Conservation (phyloP, 257 asterid species). For the Dorcoceras hygrometricum region DNA sequence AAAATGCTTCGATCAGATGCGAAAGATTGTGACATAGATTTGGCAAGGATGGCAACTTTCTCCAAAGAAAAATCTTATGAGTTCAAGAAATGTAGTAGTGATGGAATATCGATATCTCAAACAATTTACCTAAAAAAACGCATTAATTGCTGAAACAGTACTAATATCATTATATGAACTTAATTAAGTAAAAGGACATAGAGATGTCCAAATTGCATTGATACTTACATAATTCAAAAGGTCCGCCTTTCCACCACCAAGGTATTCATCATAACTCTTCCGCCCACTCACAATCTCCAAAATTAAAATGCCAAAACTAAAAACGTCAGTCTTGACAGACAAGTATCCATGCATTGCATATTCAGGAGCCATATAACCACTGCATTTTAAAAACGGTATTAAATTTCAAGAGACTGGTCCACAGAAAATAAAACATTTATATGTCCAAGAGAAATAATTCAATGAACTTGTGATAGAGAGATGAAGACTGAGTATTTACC, state of each 20-base stretch:
- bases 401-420: conserved; percentile 14
- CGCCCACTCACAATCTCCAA: conserved; percentile 86
- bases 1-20: too few species aligned
- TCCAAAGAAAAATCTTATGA: background rate
- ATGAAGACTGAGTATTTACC: conserved; percentile 39
- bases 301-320: conserved; percentile 75
- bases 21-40: too few species aligned
- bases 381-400: conserved; percentile 31
- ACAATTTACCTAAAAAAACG: background rate
- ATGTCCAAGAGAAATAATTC: background rate
- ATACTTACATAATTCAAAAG: conserved; percentile 68
- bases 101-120: too few species aligned
- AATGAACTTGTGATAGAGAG: conserved; percentile 9
- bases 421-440: background rate
- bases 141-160: background rate
- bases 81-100: too few species aligned
- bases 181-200: conserved; percentile 9
- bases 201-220: background rate
- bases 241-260: conserved; percentile 60
- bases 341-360: conserved; percentile 75
- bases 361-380: conserved; percentile 96
- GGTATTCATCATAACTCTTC: conserved; percentile 48
- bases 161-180: background rate
- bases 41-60: too few species aligned
- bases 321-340: conserved; percentile 85